Conservation (phyloP, 768 basidiomycete species). For the Neoboletus magnificus region DNA sequence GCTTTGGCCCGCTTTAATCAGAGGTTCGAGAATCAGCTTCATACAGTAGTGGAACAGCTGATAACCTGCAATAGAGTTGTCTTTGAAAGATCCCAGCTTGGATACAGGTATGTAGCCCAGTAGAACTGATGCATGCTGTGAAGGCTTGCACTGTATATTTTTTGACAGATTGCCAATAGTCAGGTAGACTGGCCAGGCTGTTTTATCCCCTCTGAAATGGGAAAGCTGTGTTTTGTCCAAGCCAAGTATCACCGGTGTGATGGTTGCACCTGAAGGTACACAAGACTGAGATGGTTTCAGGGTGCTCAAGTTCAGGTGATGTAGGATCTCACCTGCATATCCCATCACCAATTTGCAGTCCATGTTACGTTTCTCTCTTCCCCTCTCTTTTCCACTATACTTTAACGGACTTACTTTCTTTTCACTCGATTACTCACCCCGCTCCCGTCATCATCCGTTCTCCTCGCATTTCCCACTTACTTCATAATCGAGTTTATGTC, state of each 20-base stretch:
- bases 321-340: not conserved
- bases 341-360: not conserved
- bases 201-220: not conserved
- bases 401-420: too few relatives aligned
- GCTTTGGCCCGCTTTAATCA: rapidly evolving
- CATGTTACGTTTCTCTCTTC: too few relatives aligned
- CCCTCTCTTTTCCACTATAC: too few relatives aligned
- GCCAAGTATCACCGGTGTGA: not conserved
- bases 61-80: not conserved
- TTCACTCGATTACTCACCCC: too few relatives aligned
- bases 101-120: not conserved
- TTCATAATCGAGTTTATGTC: too few relatives aligned
- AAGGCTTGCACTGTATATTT: not conserved
- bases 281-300: too few relatives aligned
- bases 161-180: not conserved
- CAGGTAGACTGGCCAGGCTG: not conserved
- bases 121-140: not conserved
- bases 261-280: not conserved
- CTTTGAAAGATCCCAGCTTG: not conserved
- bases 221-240: not conserved
- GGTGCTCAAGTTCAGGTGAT: too few relatives aligned
- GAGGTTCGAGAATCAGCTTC: not conserved
- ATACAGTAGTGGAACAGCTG: not conserved
- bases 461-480: too few relatives aligned
- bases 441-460: too few relatives aligned